Evolutionary conservation across 805 yeast species (phyloP), one percentile per base, ranked within the genome.

Genomic region (Scheffersomyces ergatensis): DNA sequence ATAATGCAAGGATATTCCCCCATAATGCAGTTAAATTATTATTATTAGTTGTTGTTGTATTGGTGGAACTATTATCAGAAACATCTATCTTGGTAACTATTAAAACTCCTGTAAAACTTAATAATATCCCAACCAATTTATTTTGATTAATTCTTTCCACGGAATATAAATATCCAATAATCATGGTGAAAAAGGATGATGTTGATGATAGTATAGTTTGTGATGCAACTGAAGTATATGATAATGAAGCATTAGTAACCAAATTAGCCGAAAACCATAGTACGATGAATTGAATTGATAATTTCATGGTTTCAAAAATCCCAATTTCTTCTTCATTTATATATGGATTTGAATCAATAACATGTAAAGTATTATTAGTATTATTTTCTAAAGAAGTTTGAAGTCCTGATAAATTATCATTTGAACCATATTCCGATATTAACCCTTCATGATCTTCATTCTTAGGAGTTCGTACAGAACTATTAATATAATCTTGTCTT

Each of bases 171-270:
- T 82, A 78, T 1, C 98, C 98, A 7, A 92, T 75, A 1, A 90
- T 51, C 30, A 93, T 72, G 0, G 99, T 93, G 77, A 93, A 93
- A 58, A 93, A 89, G 6, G 96, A 86, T 4, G 95, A 84, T 0
- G 98, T 90, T 27, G 97, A 85, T 14, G 96, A 85, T 30, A 93
- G 65, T 18, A 93, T 92, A 2, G 98, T 93, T 54, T 95, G 97
- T 12, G 93, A 84, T 2, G 96, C 95, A 16, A 93, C 99, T 11
- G 90, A 82, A 0, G 99, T 93, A 61, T 84, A 93, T 18, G 85
- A 76, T 38, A 93, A 70, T 16, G 95, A 82, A 0, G 96, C 88
- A 62, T 93, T 93, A 24, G 93, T 89, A 41, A 87, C 83, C 48
- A 90, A 72, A 60, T 93, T 93, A 2, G 98, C 95, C 14, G 82